These are phyloP conservation scores for Trichophyton simii DNA, from an alignment of 2,329 filamentous ascomycete genomes.

Conservation along the genomic window DNA sequence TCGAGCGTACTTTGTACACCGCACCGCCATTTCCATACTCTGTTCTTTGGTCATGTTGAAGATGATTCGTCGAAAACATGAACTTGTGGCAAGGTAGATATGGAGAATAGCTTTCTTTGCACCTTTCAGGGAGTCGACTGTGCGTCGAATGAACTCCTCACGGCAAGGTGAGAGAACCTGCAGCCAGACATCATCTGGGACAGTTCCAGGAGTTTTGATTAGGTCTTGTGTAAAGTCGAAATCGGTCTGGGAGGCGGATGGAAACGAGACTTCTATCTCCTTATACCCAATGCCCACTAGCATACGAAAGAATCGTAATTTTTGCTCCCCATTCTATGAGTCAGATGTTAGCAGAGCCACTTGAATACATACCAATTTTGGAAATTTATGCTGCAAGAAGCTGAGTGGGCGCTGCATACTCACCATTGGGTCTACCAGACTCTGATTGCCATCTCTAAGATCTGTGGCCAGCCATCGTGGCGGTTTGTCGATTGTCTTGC, in stretches of 20 bases:
- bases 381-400: not conserved
- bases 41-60: conserved; percentile 80
- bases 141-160: conserved; percentile 77
- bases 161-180: conserved; percentile 89
- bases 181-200: conserved; percentile 80
- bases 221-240: conserved; percentile 87
- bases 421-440: conserved; percentile 84
- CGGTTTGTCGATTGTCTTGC: conserved; percentile 67
- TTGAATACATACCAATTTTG: not conserved
- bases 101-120: conserved; percentile 90
- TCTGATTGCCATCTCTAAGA: conserved; percentile 87
- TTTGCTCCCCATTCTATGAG: conserved; percentile 75
- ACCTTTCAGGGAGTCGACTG: conserved; percentile 76
- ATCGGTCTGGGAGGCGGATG: conserved; percentile 86
- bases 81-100: conserved; percentile 90
- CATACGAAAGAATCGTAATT: conserved; percentile 92
- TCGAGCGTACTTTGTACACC: conserved; percentile 73
- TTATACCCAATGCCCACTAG: conserved; percentile 86
- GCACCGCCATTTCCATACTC: conserved; percentile 66
- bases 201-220: conserved; percentile 68
- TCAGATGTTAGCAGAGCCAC: not conserved
- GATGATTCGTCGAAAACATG: conserved; percentile 84
- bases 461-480: conserved; percentile 86
- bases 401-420: conserved; percentile 16
- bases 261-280: conserved; percentile 94